phyloP scores from a whole-genome alignment of 257 asterid species.

The Solanum virginianum region DNA sequence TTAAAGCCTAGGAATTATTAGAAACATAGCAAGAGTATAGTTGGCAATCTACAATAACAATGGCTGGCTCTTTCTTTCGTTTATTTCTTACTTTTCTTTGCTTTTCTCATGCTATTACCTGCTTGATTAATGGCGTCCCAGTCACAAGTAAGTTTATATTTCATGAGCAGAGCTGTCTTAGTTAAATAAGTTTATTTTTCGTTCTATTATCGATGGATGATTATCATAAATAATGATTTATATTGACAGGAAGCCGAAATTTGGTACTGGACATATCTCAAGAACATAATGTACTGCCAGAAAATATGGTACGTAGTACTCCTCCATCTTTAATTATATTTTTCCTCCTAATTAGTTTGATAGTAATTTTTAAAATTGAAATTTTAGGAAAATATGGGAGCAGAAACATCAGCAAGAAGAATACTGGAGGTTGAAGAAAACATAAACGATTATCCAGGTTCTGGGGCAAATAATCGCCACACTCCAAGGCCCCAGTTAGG shows the following conservation, averaged over 20 bases:
- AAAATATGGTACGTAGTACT: conserved; percentile 11
- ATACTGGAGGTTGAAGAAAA: conserved; percentile 21
- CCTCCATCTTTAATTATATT: neutral
- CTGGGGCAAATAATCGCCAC: conserved; percentile 65
- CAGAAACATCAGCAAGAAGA: conserved; percentile 3
- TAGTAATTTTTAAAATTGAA: neutral
- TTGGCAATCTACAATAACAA: neutral
- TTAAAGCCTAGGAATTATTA: neutral
- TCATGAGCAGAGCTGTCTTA: neutral
- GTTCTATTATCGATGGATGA: neutral
- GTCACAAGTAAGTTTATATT: conserved; percentile 27
- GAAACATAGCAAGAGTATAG: neutral
- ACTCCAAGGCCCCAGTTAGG: conserved; percentile 39
- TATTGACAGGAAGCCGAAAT: conserved; percentile 25
- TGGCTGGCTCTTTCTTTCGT: conserved; percentile 29
- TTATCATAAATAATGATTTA: neutral
- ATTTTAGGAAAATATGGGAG: conserved; percentile 16
- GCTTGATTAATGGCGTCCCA: conserved; percentile 32
- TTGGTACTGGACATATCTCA: conserved; percentile 13
- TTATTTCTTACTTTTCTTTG: conserved; percentile 23
- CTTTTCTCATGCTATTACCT: conserved; percentile 16
- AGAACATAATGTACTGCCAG: neutral
- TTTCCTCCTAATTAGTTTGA: neutral
- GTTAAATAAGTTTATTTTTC: neutral
- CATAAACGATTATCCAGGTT: conserved; percentile 55